Conservation (phyloP, 2,329 filamentous ascomycete species). For the Allantophomopsis lycopodina region DNA sequence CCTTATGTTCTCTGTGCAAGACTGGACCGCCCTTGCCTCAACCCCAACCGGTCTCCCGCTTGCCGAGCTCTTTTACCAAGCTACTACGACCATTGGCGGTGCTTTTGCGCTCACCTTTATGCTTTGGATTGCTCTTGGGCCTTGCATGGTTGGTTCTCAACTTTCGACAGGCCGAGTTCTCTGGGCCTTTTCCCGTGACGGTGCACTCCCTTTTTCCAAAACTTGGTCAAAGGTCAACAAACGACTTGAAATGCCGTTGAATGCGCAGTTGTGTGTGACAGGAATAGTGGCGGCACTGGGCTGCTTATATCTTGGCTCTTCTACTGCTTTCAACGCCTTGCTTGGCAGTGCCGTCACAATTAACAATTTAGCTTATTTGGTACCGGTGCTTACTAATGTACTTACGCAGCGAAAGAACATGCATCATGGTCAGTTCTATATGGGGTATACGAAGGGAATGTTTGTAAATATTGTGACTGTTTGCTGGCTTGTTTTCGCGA, state of each 20-base stretch:
- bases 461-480: constrained; percentile 22
- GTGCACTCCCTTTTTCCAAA: constrained; percentile 23
- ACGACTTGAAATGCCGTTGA: constrained; percentile 19
- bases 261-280: constrained; percentile 21
- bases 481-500: constrained; percentile 24
- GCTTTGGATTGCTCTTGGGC: constrained; percentile 23
- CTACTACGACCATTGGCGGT: constrained; percentile 23
- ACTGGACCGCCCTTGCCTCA: constrained; percentile 27
- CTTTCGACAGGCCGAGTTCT: constrained; percentile 18
- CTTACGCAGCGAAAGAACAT: constrained; percentile 24
- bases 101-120: constrained; percentile 27
- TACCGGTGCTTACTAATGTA: constrained; percentile 30
- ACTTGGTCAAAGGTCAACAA: constrained; percentile 4
- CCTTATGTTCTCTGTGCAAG: constrained; percentile 36
- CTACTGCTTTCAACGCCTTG: constrained; percentile 29
- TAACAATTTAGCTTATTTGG: constrained; percentile 29
- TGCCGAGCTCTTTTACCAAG: constrained; percentile 30
- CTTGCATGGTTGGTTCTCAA: constrained; percentile 13
- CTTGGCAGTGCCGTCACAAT: constrained; percentile 24
- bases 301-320: constrained; percentile 27
- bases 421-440: constrained; percentile 24
- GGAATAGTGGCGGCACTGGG: constrained; percentile 23
- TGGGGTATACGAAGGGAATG: constrained; percentile 18
- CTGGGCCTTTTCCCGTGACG: constrained; percentile 31
- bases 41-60: constrained; percentile 27